These are phyloP conservation scores for Hymenoscyphus repandus DNA, from an alignment of 2,329 filamentous ascomycete genomes.

Conservation along the genomic window DNA sequence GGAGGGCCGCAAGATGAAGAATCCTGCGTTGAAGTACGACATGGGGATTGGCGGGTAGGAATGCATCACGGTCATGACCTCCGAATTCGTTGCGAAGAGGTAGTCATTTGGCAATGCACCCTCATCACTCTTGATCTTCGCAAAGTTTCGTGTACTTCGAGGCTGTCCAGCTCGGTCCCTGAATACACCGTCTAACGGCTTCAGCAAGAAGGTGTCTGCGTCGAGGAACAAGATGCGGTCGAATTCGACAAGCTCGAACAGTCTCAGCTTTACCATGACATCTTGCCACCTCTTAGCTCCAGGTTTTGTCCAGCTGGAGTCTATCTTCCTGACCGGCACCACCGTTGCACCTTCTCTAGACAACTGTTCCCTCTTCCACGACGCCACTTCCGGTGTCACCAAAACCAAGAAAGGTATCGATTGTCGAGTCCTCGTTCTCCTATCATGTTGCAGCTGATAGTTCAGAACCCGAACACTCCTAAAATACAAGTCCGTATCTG, in stretches of 20 bases:
- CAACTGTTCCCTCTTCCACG: conserved; percentile 26
- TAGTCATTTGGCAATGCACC: conserved; percentile 31
- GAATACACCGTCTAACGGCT: conserved; percentile 33
- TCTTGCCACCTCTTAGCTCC: conserved; percentile 26
- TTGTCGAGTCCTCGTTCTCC: conserved; percentile 27
- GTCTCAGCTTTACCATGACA: conserved; percentile 31
- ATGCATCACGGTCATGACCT: conserved; percentile 34
- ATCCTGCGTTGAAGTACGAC: conserved; percentile 36
- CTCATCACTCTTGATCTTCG: conserved; percentile 23
- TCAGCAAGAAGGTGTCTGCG: conserved; percentile 31
- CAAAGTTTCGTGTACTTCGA: not conserved
- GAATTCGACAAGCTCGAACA: conserved; percentile 33
- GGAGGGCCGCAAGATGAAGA: conserved; percentile 37
- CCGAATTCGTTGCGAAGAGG: conserved; percentile 32
- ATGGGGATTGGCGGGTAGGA: conserved; percentile 33
- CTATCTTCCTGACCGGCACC: conserved; percentile 28
- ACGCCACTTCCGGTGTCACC: conserved; percentile 24
- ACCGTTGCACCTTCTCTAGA: conserved; percentile 33
- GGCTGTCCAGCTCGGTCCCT: conserved; percentile 19
- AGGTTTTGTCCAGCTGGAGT: conserved; percentile 29
- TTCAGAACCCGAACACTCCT: conserved; percentile 31
- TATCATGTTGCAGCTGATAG: conserved; percentile 33
- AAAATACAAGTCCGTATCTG: conserved; percentile 28
- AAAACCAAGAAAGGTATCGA: conserved; percentile 33
- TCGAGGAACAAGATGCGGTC: conserved; percentile 34